These are phyloP conservation scores for Populus euphratica DNA, from an alignment of 345 rosid genomes.

Conservation along the genomic window DNA sequence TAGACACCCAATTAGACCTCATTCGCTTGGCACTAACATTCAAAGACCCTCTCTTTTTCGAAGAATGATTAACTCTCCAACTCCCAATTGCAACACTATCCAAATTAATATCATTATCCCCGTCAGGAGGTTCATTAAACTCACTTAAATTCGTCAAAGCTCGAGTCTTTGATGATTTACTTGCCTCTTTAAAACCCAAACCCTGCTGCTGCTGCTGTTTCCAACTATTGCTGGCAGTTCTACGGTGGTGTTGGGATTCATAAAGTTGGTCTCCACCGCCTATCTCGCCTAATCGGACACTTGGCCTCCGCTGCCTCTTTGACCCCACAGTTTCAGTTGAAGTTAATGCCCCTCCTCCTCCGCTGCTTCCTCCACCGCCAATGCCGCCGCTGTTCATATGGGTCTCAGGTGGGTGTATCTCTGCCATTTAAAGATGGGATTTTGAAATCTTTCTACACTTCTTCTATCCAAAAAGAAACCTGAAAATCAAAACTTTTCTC, in stretches of 20 bases:
- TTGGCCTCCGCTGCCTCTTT: conserved; percentile 81
- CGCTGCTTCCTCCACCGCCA: conserved; percentile 13
- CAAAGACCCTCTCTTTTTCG: conserved; percentile 36
- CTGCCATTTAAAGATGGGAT: conserved; percentile 46
- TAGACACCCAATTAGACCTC: conserved; percentile 63
- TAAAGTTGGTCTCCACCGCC: conserved; percentile 65
- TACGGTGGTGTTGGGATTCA: conserved; percentile 46
- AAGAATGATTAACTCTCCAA: conserved; percentile 55
- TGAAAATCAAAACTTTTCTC: not conserved
- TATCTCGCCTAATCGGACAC: conserved; percentile 86
- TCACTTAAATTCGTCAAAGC: conserved; percentile 52
- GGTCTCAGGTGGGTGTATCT: conserved; percentile 42
- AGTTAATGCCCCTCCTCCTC: conserved; percentile 23
- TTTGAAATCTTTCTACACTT: not conserved
- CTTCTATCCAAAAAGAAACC: not conserved
- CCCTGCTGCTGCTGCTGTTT: conserved; percentile 13
- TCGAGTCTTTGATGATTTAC: conserved; percentile 54
- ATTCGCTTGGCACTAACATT: conserved; percentile 43
- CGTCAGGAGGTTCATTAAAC: conserved; percentile 53
- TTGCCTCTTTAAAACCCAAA: conserved; percentile 18
- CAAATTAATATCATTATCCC: conserved; percentile 38
- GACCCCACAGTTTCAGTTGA: conserved; percentile 56
- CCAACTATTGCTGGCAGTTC: conserved; percentile 25
- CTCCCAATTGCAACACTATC: conserved; percentile 61
- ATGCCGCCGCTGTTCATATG: conserved; percentile 42